Base-by-base conservation (phyloP, 345 rosid species). In the Linum trigynum region DNA sequence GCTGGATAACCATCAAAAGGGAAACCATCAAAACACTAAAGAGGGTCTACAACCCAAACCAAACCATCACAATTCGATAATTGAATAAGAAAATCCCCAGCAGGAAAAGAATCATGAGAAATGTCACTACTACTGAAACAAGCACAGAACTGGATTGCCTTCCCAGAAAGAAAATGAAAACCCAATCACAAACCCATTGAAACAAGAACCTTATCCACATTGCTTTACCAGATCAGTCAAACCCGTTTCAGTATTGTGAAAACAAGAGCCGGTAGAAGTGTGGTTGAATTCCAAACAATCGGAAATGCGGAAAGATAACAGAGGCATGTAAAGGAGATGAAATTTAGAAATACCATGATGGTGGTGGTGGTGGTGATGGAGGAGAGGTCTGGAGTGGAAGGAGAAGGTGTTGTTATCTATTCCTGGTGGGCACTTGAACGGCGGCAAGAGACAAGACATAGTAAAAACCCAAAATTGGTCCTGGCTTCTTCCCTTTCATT, bases 401-500 rank as follows among this genome's bases (percentile, higher is more conserved):
- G 81, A 76, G 81, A 92, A 82, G 17, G 81, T 67, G 77, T 80
- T 23, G 32, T 23, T 23, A 23, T 23, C 32, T 23, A 23, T 0
- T 23, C 32, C 92, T 9, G 95, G 95, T 17, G 81, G 95, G 74
- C 97, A 90, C 84, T 88, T 92, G 84, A 92, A 86, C 79, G 85
- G 96, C 5, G 92, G 97, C 65, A 92, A 78, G 38, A 92, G 80
- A 80, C 92, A 90, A 55, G 98, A 90, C 89, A 83, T 84, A 48
- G 45, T 41, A 41, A 41, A 8, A 45, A 9, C 14, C 3, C 14
- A 9, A 48, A 9, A 32, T 57, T 36, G 35, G n/a, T 36, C 37
- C 17, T 7, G 32, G 16, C 36, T 36, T 57, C 60, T 37, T 57
- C 61, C 60, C 9, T 36, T 36, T 57, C 36, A 17, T 36, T 57